These are phyloP conservation scores for Exsudoporus frostii DNA, from an alignment of 768 basidiomycete genomes.

Conservation along the genomic window DNA sequence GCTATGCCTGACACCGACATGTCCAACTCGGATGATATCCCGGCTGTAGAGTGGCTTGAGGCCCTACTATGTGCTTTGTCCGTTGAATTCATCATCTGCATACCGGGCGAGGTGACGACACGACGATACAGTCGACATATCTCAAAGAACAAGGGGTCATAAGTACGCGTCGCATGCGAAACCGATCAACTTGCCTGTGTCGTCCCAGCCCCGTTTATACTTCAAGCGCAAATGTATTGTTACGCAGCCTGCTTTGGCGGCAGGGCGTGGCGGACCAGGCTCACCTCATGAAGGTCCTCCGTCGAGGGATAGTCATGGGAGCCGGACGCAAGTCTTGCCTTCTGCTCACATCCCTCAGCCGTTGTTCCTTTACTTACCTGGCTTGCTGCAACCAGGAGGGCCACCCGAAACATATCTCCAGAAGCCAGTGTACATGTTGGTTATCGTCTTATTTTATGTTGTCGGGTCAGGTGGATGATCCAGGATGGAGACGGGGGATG, in stretches of 20 bases:
- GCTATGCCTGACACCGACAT: constrained; percentile 18
- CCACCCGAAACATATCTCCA: constrained; percentile 21
- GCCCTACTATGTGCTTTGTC: constrained; percentile 25
- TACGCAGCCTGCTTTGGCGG: constrained; percentile 14
- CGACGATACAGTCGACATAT: constrained; percentile 30
- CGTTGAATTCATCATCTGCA: too few relatives aligned
- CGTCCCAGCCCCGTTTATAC: constrained; percentile 27
- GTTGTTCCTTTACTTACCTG: constrained; percentile 29
- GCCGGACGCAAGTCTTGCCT: constrained; percentile 23
- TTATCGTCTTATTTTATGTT: constrained; percentile 27
- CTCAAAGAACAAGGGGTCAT: constrained; percentile 25
- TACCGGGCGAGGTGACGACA: constrained; percentile 36
- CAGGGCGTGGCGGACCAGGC: constrained; percentile 11
- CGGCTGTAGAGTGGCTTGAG: constrained; percentile 28
- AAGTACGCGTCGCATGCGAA: constrained; percentile 30
- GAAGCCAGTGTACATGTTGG: constrained; percentile 30
- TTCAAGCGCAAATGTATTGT: constrained; percentile 32
- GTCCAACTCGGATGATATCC: constrained; percentile 29
- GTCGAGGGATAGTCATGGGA: constrained; percentile 33
- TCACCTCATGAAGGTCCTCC: constrained; percentile 31
- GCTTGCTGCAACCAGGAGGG: constrained; percentile 29
- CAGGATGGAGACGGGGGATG: background rate
- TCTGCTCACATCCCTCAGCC: constrained; percentile 32
- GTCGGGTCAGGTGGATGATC: constrained; percentile 14
- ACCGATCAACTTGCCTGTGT: constrained; percentile 26